Evolutionary conservation across 768 basidiomycete species (phyloP).

Genomic region (Auricularia cornea): DNA sequence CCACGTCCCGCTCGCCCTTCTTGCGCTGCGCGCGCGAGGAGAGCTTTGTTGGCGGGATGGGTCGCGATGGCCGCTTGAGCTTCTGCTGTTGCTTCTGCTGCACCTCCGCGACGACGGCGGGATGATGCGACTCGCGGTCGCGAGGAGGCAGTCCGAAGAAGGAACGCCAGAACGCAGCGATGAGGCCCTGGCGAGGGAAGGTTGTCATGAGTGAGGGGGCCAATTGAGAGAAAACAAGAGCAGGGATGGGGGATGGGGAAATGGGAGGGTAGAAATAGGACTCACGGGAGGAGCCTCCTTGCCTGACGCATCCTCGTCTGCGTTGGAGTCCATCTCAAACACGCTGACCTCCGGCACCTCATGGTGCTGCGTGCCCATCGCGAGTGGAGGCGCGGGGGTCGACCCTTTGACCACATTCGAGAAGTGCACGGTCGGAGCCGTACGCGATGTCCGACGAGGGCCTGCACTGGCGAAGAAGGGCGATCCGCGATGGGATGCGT

Average conservation of each 20-base stretch:
- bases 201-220: background rate
- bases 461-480: background rate
- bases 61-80: background rate
- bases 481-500: background rate
- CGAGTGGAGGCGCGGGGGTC: background rate
- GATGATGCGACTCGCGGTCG: background rate
- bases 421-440: background rate
- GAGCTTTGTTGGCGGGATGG: background rate
- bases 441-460: background rate
- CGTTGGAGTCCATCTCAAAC: background rate
- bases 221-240: background rate
- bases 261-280: background rate
- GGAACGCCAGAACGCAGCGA: conserved; percentile 1
- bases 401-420: background rate
- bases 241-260: background rate
- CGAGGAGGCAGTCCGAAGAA: background rate
- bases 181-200: background rate
- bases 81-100: background rate
- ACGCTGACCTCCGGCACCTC: background rate
- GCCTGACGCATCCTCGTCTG: background rate
- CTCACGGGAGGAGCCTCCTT: background rate
- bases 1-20: background rate
- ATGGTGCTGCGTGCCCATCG: background rate
- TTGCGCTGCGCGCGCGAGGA: background rate
- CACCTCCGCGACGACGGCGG: background rate